Base-by-base conservation (phyloP, 495 filamentous ascomycete species). In the Clavariopsis aquatica region DNA sequence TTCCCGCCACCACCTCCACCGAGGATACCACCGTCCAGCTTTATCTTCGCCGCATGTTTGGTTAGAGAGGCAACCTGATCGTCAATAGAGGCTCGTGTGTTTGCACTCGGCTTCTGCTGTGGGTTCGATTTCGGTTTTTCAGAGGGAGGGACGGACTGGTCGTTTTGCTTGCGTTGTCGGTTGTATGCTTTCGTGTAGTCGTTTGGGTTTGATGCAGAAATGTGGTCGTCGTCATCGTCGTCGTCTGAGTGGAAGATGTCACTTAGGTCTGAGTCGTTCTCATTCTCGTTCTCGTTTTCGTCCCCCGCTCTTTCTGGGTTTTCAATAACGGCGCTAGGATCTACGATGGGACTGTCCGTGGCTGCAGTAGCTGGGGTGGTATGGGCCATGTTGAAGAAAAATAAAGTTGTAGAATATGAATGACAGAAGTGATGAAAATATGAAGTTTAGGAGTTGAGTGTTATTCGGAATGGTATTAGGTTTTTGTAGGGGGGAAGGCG, bases 161-260 rank as follows among this genome's bases (percentile, higher is more conserved):
- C 83, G 77, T 87, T 80, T 43, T 83, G 65, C 67, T 81, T 79
- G 54, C 85, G 82, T 72, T 94, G 91, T 59, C 93, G 90, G 74
- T 96, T 98, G 79, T 96, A 96, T 26, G 86, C 84, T 76, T 96
- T 95, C 41, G 92, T 91, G 45, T 92, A 83, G 73, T 96, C 90
- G 36, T 80, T 76, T 1, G 82, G 78, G 58, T 89, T 85, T 1
- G 82, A 80, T 6, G 84, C 78, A 5, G 52, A 57, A 5, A 85
- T 71, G 53, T 84, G 81, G 51, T 80, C 77, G 2, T 74, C 73
- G n/a, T 84, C 78, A 49, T 80, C 77, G 2, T 74, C 73, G n/a
- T 84, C 78, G 22, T 84, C 79, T 1, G 82, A 78, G 24, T 85
- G 79, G 4, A 85, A 82, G 27, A 86, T 78, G 43, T 87, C 86